Percentiles rank a stretch among this genome's conserved stretches.
Evolutionary conservation across 2,329 filamentous ascomycete genomes (phyloP).

Genomic region (Lizonia empirigonia): DNA sequence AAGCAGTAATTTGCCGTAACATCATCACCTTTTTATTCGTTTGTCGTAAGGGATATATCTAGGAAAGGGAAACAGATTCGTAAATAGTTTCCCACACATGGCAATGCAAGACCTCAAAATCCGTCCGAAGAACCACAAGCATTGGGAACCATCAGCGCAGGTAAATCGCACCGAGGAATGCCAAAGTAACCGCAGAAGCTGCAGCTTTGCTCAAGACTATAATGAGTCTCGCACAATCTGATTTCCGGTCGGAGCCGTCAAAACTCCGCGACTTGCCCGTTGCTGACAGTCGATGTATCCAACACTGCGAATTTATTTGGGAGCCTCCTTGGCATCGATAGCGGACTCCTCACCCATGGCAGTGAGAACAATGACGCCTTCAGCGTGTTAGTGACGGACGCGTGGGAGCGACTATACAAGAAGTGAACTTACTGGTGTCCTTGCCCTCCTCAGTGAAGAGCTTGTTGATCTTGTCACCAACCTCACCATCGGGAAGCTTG

Average conservation of each 20-base stretch:
- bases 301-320: slow-evolving; percentile 52
- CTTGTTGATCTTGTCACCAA: slow-evolving; percentile 84
- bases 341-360: slow-evolving; percentile 95
- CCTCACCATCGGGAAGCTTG: slow-evolving; percentile 85
- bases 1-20: slow-evolving; percentile 32
- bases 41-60: slow-evolving; percentile 46
- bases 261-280: slow-evolving; percentile 35
- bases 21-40: slow-evolving; percentile 45
- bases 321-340: slow-evolving; percentile 94
- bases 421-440: slow-evolving; percentile 78
- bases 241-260: slow-evolving; percentile 31
- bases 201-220: slow-evolving; percentile 31
- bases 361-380: slow-evolving; percentile 89
- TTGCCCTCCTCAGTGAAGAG: slow-evolving; percentile 84
- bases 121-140: slow-evolving; percentile 46
- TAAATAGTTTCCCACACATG: slow-evolving; percentile 45
- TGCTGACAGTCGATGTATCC: slow-evolving; percentile 35
- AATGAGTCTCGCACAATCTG: slow-evolving; percentile 28
- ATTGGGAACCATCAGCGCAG: slow-evolving; percentile 41
- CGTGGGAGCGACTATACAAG: not conserved
- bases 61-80: slow-evolving; percentile 40
- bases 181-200: slow-evolving; percentile 37
- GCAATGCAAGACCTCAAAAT: slow-evolving; percentile 49
- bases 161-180: slow-evolving; percentile 38
- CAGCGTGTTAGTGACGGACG: slow-evolving; percentile 24